phyloP scores from a whole-genome alignment of 2,329 filamentous ascomycete genomes.

The Fonsecaea nubica region DNA sequence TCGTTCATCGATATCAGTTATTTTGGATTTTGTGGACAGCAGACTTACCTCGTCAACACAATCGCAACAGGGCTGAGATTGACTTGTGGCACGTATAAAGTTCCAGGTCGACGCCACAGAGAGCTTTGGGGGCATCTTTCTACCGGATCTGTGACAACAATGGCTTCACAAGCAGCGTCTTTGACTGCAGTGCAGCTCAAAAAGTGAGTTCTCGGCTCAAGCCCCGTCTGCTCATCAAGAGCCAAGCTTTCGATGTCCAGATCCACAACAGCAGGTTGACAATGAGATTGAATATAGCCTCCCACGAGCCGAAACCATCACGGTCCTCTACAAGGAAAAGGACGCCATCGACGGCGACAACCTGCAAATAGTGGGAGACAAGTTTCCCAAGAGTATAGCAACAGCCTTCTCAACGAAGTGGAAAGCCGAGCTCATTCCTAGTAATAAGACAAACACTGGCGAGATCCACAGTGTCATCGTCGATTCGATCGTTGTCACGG shows the following conservation, averaged over 20 bases:
- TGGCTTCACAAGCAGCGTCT: background rate
- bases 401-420: constrained; percentile 31
- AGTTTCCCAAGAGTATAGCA: constrained; percentile 28
- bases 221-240: background rate
- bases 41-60: background rate
- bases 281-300: constrained; percentile 18
- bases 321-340: constrained; percentile 21
- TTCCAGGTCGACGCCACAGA: background rate
- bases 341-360: background rate
- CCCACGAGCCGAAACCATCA: constrained; percentile 19
- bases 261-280: constrained; percentile 2
- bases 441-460: constrained; percentile 10
- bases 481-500: constrained; percentile 19
- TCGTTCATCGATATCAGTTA: background rate
- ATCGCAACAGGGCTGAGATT: background rate
- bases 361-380: constrained; percentile 21
- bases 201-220: background rate
- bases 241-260: background rate
- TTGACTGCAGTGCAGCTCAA: background rate
- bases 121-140: background rate
- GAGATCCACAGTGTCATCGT: constrained; percentile 10
- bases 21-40: background rate
- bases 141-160: background rate
- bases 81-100: background rate
- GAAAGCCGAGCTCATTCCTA: constrained; percentile 15